Evolutionary conservation across 2,329 filamentous ascomycete genomes (phyloP), one percentile per base, ranked within the genome.

Genomic region (Lachnellula subtilissima): DNA sequence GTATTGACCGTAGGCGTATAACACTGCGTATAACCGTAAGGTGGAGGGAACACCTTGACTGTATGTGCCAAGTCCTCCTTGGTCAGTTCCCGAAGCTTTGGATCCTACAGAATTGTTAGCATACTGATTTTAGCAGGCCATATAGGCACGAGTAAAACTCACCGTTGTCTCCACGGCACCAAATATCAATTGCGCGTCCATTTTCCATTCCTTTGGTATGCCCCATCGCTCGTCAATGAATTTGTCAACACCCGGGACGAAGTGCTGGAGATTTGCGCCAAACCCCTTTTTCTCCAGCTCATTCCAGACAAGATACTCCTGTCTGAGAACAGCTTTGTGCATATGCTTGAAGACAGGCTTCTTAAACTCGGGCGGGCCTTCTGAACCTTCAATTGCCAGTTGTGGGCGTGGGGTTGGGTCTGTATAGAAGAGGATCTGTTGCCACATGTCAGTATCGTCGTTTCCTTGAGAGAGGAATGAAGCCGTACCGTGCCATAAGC

Each of bases 251-350:
- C 95, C 74, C 35, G 89, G 89, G 81, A 91, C 93, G 80, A 95
- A 95, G 78, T 96, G 91, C 80, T 96, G 91, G 52, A 96, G 80
- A 80, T 91, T 95, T 71, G 86, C 88, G 64, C 89, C 90, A 56
- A 94, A 82, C 37, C 90, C 90, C 71, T 92, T 89, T 59, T 86
- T 79, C 76, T 91, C 87, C 55, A 96, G 83, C 8, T 85, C 87
- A 23, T 85, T 85, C 91, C 91, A 96, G 64, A 90, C 71, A 5
- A 28, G 11, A 14, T 28, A 17, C 14, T 28, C 11, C 14, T 28
- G 12, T 28, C 45, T 47, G n/a, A 63, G 83, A 77, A 74, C 82
- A 87, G 77, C 95, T 87, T 69, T 90, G 82, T 84, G 96, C 96
- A 72, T 82, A 91, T 70, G 79, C 81, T 59, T 86, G 84, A 75